Evolutionary conservation across 768 basidiomycete genomes (phyloP).

Genomic region (Hygrocybe coccinea): DNA sequence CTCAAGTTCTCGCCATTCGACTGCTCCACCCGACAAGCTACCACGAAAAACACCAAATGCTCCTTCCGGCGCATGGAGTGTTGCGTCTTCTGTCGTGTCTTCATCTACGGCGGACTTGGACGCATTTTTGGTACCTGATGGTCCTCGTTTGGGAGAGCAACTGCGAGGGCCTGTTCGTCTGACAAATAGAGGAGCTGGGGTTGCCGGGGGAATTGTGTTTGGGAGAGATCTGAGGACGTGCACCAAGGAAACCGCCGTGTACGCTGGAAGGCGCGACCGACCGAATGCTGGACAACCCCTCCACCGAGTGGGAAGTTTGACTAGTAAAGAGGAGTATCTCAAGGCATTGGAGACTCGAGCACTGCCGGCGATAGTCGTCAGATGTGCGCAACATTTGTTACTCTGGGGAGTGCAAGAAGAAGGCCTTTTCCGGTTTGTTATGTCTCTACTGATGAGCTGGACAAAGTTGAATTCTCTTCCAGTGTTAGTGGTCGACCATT

Average conservation of each 20-base stretch:
- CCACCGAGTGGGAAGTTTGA: constrained; percentile 14
- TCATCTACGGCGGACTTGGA: constrained; percentile 48
- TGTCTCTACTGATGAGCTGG: too few relatives aligned
- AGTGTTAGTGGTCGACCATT: constrained; percentile 81
- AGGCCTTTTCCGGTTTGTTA: constrained; percentile 85
- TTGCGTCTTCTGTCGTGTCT: constrained; percentile 43
- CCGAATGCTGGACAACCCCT: constrained; percentile 13
- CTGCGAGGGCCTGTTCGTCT: constrained; percentile 51
- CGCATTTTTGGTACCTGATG: constrained; percentile 34
- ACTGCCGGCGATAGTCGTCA: constrained; percentile 71
- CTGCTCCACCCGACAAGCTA: constrained; percentile 13
- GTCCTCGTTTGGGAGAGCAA: constrained; percentile 50
- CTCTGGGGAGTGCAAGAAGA: constrained; percentile 84
- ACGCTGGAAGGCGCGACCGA: background rate
- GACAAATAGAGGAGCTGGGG: constrained; percentile 29
- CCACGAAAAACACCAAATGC: constrained; percentile 54
- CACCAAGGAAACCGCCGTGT: constrained; percentile 48
- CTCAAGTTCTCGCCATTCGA: constrained; percentile 30
- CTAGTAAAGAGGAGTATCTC: constrained; percentile 21
- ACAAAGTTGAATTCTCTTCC: constrained; percentile 20
- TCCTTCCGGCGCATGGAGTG: constrained; percentile 58
- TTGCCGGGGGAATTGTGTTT: constrained; percentile 58
- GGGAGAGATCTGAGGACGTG: constrained; percentile 52
- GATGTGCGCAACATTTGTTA: constrained; percentile 79
- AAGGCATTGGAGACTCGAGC: constrained; percentile 44